Conservation (phyloP, 2,329 filamentous ascomycete genomes). For the Botryotinia calthae region DNA sequence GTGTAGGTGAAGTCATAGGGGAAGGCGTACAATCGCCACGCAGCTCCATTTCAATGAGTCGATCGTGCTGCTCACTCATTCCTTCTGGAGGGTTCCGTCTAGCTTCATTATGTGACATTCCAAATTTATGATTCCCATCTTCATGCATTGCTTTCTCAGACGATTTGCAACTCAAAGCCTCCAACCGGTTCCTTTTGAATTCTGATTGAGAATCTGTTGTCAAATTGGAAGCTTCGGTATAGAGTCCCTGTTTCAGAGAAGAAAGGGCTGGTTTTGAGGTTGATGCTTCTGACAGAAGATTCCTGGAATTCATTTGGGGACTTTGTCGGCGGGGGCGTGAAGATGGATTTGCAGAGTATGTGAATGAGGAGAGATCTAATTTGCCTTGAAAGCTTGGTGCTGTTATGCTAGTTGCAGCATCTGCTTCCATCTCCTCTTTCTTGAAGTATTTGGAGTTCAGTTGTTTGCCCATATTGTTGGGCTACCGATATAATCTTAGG, state of each 20-base stretch:
- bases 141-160: neutral
- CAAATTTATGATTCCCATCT: neutral
- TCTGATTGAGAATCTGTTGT: neutral
- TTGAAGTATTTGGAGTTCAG: conserved; percentile 6
- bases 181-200: neutral
- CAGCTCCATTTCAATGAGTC: neutral
- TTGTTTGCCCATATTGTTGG: conserved; percentile 4
- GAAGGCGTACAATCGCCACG: neutral
- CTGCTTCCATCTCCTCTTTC: neutral
- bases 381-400: conserved; percentile 32
- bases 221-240: neutral
- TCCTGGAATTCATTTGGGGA: neutral
- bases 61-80: neutral
- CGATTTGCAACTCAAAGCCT: neutral
- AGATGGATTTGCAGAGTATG: conserved; percentile 25
- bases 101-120: neutral
- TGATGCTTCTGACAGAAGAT: neutral
- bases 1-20: neutral
- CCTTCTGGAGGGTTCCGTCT: neutral
- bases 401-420: neutral
- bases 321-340: conserved; percentile 12
- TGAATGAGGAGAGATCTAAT: conserved; percentile 31
- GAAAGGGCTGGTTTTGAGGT: neutral
- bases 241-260: neutral
- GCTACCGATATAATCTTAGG: neutral